Conservation (phyloP, 176 grass and related monocot species). For the Cymbopogon citratus region DNA sequence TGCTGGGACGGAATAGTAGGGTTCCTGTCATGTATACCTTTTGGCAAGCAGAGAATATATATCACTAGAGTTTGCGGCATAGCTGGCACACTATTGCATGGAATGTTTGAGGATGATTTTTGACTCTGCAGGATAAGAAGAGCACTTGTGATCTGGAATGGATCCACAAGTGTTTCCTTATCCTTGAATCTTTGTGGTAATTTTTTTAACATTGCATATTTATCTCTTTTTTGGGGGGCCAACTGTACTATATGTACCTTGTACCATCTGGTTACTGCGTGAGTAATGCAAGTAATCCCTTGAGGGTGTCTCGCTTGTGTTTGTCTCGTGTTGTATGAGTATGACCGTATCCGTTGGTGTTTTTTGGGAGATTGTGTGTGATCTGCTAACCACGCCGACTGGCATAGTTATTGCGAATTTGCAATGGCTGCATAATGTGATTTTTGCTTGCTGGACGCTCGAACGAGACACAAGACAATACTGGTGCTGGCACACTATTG, state of each 20-base stretch:
- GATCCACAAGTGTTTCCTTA: background rate
- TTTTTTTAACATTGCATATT: background rate
- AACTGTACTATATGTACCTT: slow-evolving; percentile 39
- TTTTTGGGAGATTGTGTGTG: too few relatives aligned
- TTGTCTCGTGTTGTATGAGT: too few relatives aligned
- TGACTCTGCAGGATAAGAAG: slow-evolving; percentile 7
- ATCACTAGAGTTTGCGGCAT: slow-evolving; percentile 36
- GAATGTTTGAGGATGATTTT: slow-evolving; percentile 50
- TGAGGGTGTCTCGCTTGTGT: background rate
- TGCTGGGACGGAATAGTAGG: slow-evolving; percentile 27
- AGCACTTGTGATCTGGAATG: background rate
- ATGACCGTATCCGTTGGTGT: too few relatives aligned
- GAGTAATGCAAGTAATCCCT: slow-evolving; percentile 24
- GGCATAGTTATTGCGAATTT: too few relatives aligned
- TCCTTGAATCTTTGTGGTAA: background rate
- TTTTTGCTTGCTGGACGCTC: too few relatives aligned
- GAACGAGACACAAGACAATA: too few relatives aligned
- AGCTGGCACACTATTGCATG: slow-evolving; percentile 24
- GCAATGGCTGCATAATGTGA: too few relatives aligned
- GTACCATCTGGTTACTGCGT: slow-evolving; percentile 25
- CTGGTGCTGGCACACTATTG: slow-evolving; percentile 15
- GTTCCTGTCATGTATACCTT: slow-evolving; percentile 37
- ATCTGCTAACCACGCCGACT: too few relatives aligned
- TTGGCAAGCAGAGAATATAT: slow-evolving; percentile 37
- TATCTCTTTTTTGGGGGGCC: background rate